These are phyloP conservation scores for Fremontodendron californicum DNA, from an alignment of 345 rosid species.

Conservation along the genomic window DNA sequence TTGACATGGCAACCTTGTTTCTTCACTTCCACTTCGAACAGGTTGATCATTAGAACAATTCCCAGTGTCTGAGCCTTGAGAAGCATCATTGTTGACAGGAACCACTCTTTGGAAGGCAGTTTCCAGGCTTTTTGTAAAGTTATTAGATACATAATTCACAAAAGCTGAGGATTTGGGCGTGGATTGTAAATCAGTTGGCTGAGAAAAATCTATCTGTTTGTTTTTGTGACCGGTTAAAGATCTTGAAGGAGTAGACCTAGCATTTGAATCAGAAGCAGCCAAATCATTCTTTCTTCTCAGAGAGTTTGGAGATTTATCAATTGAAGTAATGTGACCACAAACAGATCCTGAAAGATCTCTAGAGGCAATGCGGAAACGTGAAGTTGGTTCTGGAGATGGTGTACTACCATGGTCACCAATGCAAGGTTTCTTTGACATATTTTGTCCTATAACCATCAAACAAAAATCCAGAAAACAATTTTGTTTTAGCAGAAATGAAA, in stretches of 20 bases:
- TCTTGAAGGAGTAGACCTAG: conserved; percentile 23
- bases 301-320: conserved; percentile 19
- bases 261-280: conserved; percentile 19
- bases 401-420: conserved; percentile 12
- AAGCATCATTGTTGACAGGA: neutral
- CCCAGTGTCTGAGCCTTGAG: conserved; percentile 14
- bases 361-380: conserved; percentile 4
- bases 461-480: neutral
- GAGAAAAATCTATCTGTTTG: conserved; percentile 15
- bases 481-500: neutral
- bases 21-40: conserved; percentile 11
- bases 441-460: conserved; percentile 26
- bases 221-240: conserved; percentile 9
- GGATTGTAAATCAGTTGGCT: conserved; percentile 10
- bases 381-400: conserved; percentile 20
- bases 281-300: conserved; percentile 22
- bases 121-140: neutral
- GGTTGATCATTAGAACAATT: neutral
- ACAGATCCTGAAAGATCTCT: conserved; percentile 4
- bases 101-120: neutral
- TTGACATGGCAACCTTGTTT: conserved; percentile 5
- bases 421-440: conserved; percentile 26
- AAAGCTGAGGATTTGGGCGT: conserved; percentile 20
- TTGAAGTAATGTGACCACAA: conserved; percentile 4
- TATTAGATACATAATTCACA: conserved; percentile 12